Evolutionary conservation across 1,284 basidiomycete species (phyloP), one percentile per base, ranked within the genome.

Genomic region (Apiotrichum gamsii): DNA sequence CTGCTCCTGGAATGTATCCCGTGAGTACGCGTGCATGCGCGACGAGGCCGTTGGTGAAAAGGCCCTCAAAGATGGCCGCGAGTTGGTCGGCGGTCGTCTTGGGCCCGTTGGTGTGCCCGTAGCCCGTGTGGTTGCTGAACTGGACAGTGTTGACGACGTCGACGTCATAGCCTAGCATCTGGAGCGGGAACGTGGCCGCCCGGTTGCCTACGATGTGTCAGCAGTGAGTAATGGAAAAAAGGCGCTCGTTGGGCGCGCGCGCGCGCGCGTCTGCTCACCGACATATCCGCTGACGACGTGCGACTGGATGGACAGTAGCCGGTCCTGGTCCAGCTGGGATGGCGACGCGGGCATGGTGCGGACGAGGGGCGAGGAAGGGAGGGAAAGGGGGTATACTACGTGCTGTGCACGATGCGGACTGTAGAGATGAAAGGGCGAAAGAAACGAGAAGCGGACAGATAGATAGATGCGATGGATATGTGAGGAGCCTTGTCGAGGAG

Each of bases 221-320:
- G 43, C 20, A 34, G 4, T 5, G 6, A n/a, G n/a, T n/a, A n/a
- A n/a, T n/a, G n/a, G n/a, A n/a, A n/a, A n/a, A n/a, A n/a, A n/a
- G n/a, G n/a, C n/a, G n/a, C n/a, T n/a, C n/a, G n/a, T n/a, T n/a
- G n/a, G n/a, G n/a, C n/a, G n/a, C n/a, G n/a, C n/a, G n/a, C n/a
- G n/a, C n/a, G n/a, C n/a, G n/a, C n/a, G n/a, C n/a, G n/a, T n/a
- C n/a, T n/a, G n/a, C n/a, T n/a, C 80, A 61, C 93, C 93, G n/a
- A 95, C 94, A 66, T 94, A 97, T 47, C 94, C 94, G 57, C 84
- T 90, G 2, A 87, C 82, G 49, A 97, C 94, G 62, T 98, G 94
- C 1, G 87, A 90, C 66, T 97, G 94, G 39, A 97, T 81, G 3
- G 74, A 75, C 16, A 80, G 67, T 11, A 80, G 65, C 5, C 73